A percentile compares a stretch with the other conserved stretches of the same genome.
Evolutionary conservation across 768 basidiomycete species (phyloP).

Genomic region (Pleurotus platypus): DNA sequence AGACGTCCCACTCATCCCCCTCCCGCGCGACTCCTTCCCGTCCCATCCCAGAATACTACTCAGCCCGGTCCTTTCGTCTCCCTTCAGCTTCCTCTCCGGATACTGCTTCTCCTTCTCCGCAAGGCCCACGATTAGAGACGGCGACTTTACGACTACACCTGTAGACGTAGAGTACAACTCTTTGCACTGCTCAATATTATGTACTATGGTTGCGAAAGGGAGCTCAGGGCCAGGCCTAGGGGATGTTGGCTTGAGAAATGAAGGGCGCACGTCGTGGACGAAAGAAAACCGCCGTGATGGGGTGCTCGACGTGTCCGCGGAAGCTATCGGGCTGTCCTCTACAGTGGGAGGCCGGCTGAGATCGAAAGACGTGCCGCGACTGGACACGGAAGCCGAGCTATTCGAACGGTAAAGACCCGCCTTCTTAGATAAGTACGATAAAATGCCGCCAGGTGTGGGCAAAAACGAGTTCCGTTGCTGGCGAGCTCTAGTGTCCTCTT

Average conservation of each 20-base stretch:
- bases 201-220: constrained; percentile 36
- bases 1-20: constrained; percentile 42
- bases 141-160: constrained; percentile 44
- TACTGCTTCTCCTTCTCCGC: constrained; percentile 45
- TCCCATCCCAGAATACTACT: constrained; percentile 61
- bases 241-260: constrained; percentile 14
- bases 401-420: constrained; percentile 17
- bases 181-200: constrained; percentile 34
- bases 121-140: constrained; percentile 44
- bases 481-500: not conserved
- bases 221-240: constrained; percentile 12
- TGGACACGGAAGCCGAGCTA: constrained; percentile 16
- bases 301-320: constrained; percentile 24
- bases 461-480: constrained; percentile 27
- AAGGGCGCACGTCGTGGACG: constrained; percentile 24
- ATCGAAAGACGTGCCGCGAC: constrained; percentile 18
- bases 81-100: constrained; percentile 37
- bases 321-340: constrained; percentile 16
- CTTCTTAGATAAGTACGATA: constrained; percentile 38
- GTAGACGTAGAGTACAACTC: constrained; percentile 51
- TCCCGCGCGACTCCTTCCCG: constrained; percentile 33
- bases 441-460: constrained; percentile 28
- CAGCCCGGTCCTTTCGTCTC: constrained; percentile 55
- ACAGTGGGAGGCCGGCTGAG: constrained; percentile 11
- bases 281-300: constrained; percentile 36